phyloP scores from a whole-genome alignment of 768 basidiomycete genomes.

The Serendipita vermifera region DNA sequence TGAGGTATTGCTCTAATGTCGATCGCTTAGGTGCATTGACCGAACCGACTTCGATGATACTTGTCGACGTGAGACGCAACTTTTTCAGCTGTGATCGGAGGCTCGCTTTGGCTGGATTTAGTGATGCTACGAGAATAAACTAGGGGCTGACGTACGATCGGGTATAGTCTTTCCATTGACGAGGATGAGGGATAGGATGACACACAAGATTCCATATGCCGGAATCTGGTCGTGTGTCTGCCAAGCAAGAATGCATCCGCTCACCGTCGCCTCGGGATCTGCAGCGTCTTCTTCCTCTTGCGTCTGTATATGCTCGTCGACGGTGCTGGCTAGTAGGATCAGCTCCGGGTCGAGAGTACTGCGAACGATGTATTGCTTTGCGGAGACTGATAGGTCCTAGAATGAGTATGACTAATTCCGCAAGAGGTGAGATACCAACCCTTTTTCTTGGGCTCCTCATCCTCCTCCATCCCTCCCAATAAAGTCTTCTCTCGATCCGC shows the following conservation, averaged over 20 bases:
- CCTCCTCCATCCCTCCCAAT: conserved; percentile 23
- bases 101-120: conserved; percentile 38
- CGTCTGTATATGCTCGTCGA: conserved; percentile 27
- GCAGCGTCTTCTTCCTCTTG: conserved; percentile 35
- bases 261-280: conserved; percentile 36
- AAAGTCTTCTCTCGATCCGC: conserved; percentile 39
- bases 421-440: conserved; percentile 26
- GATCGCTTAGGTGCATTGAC: conserved; percentile 35
- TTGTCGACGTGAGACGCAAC: conserved; percentile 44
- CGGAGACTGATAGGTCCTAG: conserved; percentile 31
- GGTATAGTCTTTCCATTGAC: conserved; percentile 59
- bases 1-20: conserved; percentile 54
- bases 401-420: background rate
- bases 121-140: background rate
- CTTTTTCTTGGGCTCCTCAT: conserved; percentile 49
- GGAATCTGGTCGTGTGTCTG: conserved; percentile 53
- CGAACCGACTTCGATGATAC: conserved; percentile 37
- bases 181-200: conserved; percentile 74
- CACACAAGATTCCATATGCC: conserved; percentile 51
- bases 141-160: conserved; percentile 45
- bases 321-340: conserved; percentile 45
- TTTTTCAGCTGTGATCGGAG: conserved; percentile 57
- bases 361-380: conserved; percentile 75
- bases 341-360: conserved; percentile 51
- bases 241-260: conserved; percentile 67